Conservation (phyloP, 441 rosid genomes). For the Croton setiger region DNA sequence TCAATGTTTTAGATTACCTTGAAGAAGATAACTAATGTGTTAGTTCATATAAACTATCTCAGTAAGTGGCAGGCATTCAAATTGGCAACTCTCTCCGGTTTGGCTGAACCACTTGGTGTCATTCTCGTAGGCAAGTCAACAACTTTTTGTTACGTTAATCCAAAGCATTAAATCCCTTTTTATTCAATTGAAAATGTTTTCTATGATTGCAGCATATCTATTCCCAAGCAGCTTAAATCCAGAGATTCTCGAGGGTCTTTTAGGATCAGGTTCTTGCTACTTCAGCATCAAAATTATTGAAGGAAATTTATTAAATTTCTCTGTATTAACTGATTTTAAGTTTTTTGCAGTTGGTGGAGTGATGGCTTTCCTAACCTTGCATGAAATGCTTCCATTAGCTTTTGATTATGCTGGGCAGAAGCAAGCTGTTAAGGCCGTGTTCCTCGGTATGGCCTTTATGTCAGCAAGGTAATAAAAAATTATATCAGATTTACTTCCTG, state of each 20-base stretch:
- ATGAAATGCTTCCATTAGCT: constrained; percentile 98
- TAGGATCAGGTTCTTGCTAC: constrained; percentile 68
- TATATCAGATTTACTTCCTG: neutral
- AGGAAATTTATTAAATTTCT: constrained; percentile 6
- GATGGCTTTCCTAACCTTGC: constrained; percentile 98
- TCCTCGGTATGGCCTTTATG: constrained; percentile 99
- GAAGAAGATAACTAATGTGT: constrained; percentile 13
- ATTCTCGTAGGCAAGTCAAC: constrained; percentile 71
- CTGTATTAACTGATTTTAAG: neutral
- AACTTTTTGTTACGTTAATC: neutral
- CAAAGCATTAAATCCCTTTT: neutral
- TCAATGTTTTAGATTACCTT: neutral
- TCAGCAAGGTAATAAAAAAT: constrained; percentile 74
- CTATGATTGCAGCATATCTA: constrained; percentile 66
- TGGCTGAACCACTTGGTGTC: constrained; percentile 97
- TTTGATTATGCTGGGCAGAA: constrained; percentile 99
- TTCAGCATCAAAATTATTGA: constrained; percentile 7
- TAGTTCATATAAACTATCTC: constrained; percentile 28
- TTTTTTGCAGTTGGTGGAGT: constrained; percentile 87
- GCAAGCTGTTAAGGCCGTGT: constrained; percentile 97
- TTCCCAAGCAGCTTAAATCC: constrained; percentile 95
- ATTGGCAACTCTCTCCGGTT: constrained; percentile 90
- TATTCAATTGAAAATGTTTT: constrained; percentile 5
- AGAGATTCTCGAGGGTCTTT: constrained; percentile 90
- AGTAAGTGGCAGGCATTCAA: constrained; percentile 99